phyloP scores from a whole-genome alignment of 192 early-diverging fungal genomes.

The Cetraspora pellucida region DNA sequence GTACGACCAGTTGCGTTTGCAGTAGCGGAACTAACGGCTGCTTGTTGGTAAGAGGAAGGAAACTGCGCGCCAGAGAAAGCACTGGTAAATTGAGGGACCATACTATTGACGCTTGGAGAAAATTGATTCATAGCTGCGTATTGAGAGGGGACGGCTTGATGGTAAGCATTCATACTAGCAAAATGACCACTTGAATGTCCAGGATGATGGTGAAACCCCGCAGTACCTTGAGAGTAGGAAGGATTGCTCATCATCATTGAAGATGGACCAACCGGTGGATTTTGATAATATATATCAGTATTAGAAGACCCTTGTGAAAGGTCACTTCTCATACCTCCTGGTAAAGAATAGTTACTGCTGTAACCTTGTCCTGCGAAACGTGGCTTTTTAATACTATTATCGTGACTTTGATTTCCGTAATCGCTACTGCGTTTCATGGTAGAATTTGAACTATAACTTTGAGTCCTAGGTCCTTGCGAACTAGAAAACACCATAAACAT shows the following conservation, averaged over 20 bases:
- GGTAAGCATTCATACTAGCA: slow-evolving; percentile 38
- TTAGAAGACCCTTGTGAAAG: slow-evolving; percentile 27
- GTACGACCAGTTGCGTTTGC: slow-evolving; percentile 65
- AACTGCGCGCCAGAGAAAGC: slow-evolving; percentile 29
- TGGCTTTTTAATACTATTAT: slow-evolving; percentile 57
- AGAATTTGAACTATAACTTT: slow-evolving; percentile 13
- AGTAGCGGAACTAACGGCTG: slow-evolving; percentile 33
- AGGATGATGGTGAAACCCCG: slow-evolving; percentile 33
- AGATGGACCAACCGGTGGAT: slow-evolving; percentile 38
- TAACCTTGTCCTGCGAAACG: slow-evolving; percentile 51
- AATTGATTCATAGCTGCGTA: slow-evolving; percentile 36
- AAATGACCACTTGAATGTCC: slow-evolving; percentile 28
- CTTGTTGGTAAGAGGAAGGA: slow-evolving; percentile 39
- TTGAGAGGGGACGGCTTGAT: slow-evolving; percentile 33
- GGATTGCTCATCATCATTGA: slow-evolving; percentile 46
- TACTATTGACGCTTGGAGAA: slow-evolving; percentile 34
- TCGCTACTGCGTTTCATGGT: slow-evolving; percentile 65
- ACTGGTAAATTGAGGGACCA: slow-evolving; percentile 29
- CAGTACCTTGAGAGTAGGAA: slow-evolving; percentile 32
- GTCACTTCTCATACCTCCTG: slow-evolving; percentile 26
- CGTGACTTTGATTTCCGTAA: slow-evolving; percentile 53
- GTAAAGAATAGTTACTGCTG: slow-evolving; percentile 18
- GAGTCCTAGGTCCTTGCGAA: slow-evolving; percentile 1
- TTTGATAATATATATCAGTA: slow-evolving; percentile 31
- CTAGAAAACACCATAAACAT: slow-evolving; percentile 17